These are phyloP conservation scores for Polyporus arcularius DNA, from an alignment of 768 basidiomycete genomes.

Conservation along the genomic window DNA sequence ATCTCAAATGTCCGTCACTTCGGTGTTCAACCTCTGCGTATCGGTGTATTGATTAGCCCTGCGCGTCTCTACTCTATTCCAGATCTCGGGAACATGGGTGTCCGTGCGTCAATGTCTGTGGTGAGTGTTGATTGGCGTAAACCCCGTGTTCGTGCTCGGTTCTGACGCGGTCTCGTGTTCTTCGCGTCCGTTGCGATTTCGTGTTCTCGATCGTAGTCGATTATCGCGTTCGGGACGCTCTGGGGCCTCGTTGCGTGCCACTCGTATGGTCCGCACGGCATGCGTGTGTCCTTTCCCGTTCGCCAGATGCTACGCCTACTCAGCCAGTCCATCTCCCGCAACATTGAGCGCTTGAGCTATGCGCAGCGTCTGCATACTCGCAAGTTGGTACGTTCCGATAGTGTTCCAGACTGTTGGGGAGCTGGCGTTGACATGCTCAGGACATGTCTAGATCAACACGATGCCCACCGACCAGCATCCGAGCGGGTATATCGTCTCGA, in stretches of 20 bases:
- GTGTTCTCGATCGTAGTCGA: conserved; percentile 48
- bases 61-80: neutral
- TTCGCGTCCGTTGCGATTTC: neutral
- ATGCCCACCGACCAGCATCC: conserved; percentile 67
- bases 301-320: conserved; percentile 80
- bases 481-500: conserved; percentile 77
- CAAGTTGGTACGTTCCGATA: conserved; percentile 57
- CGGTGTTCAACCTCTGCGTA: conserved; percentile 3
- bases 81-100: conserved; percentile 82
- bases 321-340: conserved; percentile 77
- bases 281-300: conserved; percentile 84
- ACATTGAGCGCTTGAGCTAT: conserved; percentile 78
- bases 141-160: neutral
- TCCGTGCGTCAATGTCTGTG: conserved; percentile 84
- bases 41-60: conserved; percentile 1
- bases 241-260: conserved; percentile 85
- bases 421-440: neutral
- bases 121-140: conserved; percentile 40
- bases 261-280: conserved; percentile 74
- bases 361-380: conserved; percentile 73
- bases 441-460: conserved; percentile 59
- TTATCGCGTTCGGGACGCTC: conserved; percentile 74
- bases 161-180: neutral
- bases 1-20: conserved; percentile 62
- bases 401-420: neutral